A percentile compares a stretch with the other conserved stretches of the same genome.
Evolutionary conservation across 169 alveolate species (phyloP).

Genomic region (Cryptosporidium ryanae): DNA sequence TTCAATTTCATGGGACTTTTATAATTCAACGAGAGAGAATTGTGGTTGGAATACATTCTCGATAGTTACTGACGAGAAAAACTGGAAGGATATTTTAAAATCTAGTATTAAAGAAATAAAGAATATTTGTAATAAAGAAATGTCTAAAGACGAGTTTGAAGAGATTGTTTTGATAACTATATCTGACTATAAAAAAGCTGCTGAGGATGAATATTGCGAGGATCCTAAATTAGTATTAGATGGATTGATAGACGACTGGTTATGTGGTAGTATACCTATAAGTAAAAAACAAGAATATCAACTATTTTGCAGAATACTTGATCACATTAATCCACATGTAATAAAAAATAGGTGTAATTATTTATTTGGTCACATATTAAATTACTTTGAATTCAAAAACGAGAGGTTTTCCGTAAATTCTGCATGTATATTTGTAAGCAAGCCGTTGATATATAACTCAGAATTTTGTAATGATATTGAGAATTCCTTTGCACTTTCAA

Average conservation of each 20-base stretch:
- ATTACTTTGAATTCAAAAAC: slow-evolving; percentile 13
- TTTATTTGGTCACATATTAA: slow-evolving; percentile 20
- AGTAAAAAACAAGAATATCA: slow-evolving; percentile 70
- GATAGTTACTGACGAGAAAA: slow-evolving; percentile 9
- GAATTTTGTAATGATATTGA: neutral
- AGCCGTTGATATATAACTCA: neutral
- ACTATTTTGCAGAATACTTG: slow-evolving; percentile 59
- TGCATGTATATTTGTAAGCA: slow-evolving; percentile 29
- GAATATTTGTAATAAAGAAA: slow-evolving; percentile 10
- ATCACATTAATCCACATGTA: slow-evolving; percentile 34
- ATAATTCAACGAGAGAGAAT: slow-evolving; percentile 59
- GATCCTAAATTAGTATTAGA: slow-evolving; percentile 61
- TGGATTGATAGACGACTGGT: slow-evolving; percentile 51
- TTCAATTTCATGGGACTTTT: slow-evolving; percentile 64
- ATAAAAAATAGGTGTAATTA: slow-evolving; percentile 29
- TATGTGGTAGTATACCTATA: slow-evolving; percentile 64
- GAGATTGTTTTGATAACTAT: slow-evolving; percentile 16
- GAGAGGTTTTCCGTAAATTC: neutral
- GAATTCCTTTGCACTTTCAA: neutral
- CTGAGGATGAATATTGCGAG: slow-evolving; percentile 41
- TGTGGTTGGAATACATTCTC: slow-evolving; percentile 72
- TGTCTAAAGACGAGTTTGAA: slow-evolving; percentile 43
- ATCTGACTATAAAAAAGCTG: slow-evolving; percentile 55
- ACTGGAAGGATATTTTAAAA: slow-evolving; percentile 22
- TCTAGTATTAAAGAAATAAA: slow-evolving; percentile 10